These are phyloP conservation scores for Wallacemonas sp. DNA, from an alignment of 208 protist genomes.

Conservation along the genomic window DNA sequence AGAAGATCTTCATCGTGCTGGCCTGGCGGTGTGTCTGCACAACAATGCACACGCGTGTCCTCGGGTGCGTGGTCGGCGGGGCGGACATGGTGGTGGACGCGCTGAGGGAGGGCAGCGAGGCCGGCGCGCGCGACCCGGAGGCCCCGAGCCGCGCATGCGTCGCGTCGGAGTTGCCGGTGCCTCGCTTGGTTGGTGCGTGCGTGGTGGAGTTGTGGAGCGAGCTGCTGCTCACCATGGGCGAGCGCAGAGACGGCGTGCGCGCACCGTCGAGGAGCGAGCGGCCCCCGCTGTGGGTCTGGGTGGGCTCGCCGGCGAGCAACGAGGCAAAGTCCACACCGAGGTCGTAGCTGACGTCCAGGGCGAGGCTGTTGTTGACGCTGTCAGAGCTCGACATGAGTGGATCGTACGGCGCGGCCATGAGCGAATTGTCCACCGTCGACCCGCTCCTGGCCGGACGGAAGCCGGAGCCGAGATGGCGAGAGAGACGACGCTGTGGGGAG, in stretches of 20 bases:
- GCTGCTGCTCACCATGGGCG: neutral
- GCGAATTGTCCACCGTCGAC: neutral
- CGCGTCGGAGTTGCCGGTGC: too few species aligned
- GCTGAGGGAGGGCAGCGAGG: neutral
- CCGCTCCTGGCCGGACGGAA: neutral
- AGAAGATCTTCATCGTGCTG: conserved; percentile 80
- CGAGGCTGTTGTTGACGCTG: conserved; percentile 14
- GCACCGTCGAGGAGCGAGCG: neutral
- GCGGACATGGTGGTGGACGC: neutral
- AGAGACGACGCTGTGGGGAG: neutral
- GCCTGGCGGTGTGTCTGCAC: conserved; percentile 85
- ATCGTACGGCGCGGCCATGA: neutral
- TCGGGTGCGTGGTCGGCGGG: neutral
- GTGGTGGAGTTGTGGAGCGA: neutral
- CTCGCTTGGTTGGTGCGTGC: neutral
- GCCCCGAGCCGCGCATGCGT: neutral
- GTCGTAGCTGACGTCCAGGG: conserved; percentile 1
- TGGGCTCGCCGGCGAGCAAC: neutral
- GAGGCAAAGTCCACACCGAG: neutral
- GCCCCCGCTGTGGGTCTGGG: neutral
- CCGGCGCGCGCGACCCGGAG: neutral
- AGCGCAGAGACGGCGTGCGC: neutral
- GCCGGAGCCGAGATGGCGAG: neutral
- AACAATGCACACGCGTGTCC: conserved; percentile 51
- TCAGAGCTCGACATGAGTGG: conserved; percentile 1